Base-by-base conservation (phyloP, 805 yeast genomes). In the Starmerella lactis-condensi region DNA sequence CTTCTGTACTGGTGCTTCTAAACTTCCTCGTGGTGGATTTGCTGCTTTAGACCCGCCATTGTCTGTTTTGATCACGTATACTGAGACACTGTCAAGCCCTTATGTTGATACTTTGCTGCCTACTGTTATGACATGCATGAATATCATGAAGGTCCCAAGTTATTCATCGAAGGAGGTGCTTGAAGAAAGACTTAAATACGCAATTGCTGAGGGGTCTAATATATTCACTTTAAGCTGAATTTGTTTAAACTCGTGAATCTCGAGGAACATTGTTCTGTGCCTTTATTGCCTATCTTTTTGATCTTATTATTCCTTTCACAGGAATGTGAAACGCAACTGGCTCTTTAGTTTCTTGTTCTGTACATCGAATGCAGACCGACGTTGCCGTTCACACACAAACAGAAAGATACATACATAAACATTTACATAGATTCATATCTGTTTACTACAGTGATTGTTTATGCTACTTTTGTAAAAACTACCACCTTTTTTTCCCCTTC, bases 81-180 rank as follows among this genome's bases (percentile, higher is more conserved):
- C 65, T 28, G 75, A 72, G 0, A 17, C 15, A 2, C 49, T 67
- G 17, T 53, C 56, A 9, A 65, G 77, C 4, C n/a, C n/a, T n/a
- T n/a, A n/a, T n/a, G n/a, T n/a, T n/a, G 93, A 85, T 52, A 81
- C 72, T 38, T 82, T 75, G 47, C 60, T 89, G 34, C 96, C 98
- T 2, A 79, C 93, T 54, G 98, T 89, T 3, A 85, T 85, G 98
- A 85, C 98, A 0, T 85, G 98, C 59, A 95, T 92, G 3, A 85
- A 85, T 50, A 89, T 85, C 48, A 61, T 85, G 42, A 85, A 85
- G 51, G 57, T 89, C 14, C 96, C 98, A 4, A 67, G 75, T 39
- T 89, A 85, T 49, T 64, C 79, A 3, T 57, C 65, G 22, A 64
- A 62, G 36, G 70, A 61, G 12, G 53, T 77, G 2, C 63, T 89